Evolutionary conservation across 163 green algal species (phyloP), one percentile per base, ranked within the genome.

Genomic region (Smithsoniella earleae): DNA sequence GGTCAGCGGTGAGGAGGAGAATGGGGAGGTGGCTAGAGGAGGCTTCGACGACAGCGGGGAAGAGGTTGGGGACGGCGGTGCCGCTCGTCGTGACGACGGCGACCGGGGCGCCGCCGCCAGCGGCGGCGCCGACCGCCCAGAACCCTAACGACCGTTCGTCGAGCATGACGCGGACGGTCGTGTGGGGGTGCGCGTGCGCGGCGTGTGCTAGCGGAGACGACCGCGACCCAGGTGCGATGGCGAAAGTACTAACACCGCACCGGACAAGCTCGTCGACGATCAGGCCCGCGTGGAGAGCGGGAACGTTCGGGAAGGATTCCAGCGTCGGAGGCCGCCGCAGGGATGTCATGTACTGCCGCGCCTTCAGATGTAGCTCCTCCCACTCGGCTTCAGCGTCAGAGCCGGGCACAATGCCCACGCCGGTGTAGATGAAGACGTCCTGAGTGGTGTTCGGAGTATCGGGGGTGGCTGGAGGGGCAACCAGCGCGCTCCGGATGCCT

Each of bases 81-180:
- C 94, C 94, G 38, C 82, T 92, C 37, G 86, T 87, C 1, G 84
- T 92, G 25, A 96, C 83, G 2, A 96, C 78, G 2, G 78, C 87
- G 2, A 83, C 85, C 30, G 73, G 62, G 27, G 22, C 10, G 54
- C 80, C 75, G 4, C 76, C 80, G 30, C 82, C 89, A 1, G 83
- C 79, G 36, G 77, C 86, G 80, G 85, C 90, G 27, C 94, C 94
- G 3, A 98, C 75, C 1, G 92, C 91, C 86, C 91, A 95, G 78
- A 97, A 99, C 1, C 82, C 92, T 18, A 99, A 84, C 3, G 86
- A 95, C 63, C 94, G 89, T 83, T 99, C 94, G 75, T 99, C 94
- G 36, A 98, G 90, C 84, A 89, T 94, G 1, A 89, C 81, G 55
- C 91, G 84, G 30, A 93, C 75, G 1, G 79, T 80, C 0, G 85